Percentiles rank a stretch among this genome's conserved stretches.
Evolutionary conservation across 441 rosid species (phyloP).

Genomic region (Geranium incanum): DNA sequence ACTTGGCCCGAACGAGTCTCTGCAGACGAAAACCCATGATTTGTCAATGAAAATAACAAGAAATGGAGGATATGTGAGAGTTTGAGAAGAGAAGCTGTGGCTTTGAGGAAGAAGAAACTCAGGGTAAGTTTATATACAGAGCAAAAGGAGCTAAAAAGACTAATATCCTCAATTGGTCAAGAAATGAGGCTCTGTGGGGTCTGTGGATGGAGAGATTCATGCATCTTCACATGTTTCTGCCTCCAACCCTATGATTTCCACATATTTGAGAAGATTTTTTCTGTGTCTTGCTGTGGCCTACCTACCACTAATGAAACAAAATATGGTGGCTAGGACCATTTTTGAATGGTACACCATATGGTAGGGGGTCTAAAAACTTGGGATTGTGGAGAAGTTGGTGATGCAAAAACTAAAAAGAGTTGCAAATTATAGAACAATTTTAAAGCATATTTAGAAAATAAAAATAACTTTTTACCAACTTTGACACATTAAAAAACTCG

Average conservation of each 20-base stretch:
- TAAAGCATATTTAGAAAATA: no score
- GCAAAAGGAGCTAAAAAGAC: not conserved
- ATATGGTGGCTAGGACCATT: not conserved
- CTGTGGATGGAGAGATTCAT: not conserved
- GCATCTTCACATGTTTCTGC: not conserved
- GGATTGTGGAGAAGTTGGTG: no score
- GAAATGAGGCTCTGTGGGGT: not conserved
- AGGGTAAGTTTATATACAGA: not conserved
- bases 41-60: no score
- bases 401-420: no score
- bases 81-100: not conserved
- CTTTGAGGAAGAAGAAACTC: not conserved
- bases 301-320: not conserved
- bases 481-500: no score
- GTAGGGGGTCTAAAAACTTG: no score
- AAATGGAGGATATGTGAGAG: not conserved
- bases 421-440: no score
- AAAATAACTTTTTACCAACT: no score
- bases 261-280: no score
- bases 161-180: not conserved
- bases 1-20: not conserved
- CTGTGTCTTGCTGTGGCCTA: not conserved
- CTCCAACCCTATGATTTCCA: not conserved
- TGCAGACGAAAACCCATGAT: not conserved
- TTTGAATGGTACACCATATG: not conserved